These are phyloP conservation scores for Pseudocercospora crystallina DNA, from an alignment of 2,329 filamentous ascomycete species.

Conservation along the genomic window DNA sequence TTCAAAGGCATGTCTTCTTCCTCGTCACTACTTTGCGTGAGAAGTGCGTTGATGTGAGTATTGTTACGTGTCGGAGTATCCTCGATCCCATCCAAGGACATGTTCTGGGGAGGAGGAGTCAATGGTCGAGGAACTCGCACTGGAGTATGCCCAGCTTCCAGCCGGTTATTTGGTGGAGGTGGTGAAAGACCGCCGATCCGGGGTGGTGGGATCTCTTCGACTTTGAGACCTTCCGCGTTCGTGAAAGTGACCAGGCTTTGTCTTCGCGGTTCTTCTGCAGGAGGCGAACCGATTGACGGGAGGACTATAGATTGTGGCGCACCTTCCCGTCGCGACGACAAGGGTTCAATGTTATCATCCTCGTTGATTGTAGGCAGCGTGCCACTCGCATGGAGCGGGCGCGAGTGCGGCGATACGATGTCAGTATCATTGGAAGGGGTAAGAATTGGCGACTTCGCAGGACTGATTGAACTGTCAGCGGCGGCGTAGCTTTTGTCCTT, in stretches of 20 bases:
- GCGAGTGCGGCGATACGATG: constrained; percentile 20
- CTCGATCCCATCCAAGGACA: constrained; percentile 31
- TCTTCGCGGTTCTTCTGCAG: constrained; percentile 18
- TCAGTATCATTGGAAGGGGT: constrained; percentile 27
- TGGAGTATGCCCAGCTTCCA: constrained; percentile 37
- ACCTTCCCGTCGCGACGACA: constrained; percentile 26
- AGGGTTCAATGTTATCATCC: constrained; percentile 31
- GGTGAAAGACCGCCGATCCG: constrained; percentile 29
- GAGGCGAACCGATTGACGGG: constrained; percentile 16
- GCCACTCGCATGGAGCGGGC: constrained; percentile 5
- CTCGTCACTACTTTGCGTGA: constrained; percentile 29
- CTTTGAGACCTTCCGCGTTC: constrained; percentile 25
- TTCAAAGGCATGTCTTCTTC: constrained; percentile 35
- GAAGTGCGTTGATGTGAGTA: constrained; percentile 34
- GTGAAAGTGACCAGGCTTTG: constrained; percentile 27
- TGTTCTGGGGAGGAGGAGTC: constrained; percentile 29
- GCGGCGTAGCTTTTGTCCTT: neutral
- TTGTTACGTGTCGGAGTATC: constrained; percentile 39
- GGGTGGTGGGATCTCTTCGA: constrained; percentile 35
- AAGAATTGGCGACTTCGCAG: constrained; percentile 36
- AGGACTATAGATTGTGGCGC: constrained; percentile 29
- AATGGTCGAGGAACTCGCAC: constrained; percentile 29
- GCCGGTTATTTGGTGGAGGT: constrained; percentile 31
- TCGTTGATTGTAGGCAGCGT: constrained; percentile 36
- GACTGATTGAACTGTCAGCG: constrained; percentile 25